phyloP scores from a whole-genome alignment of 1,284 basidiomycete species.

The Ustilago loliicola region DNA sequence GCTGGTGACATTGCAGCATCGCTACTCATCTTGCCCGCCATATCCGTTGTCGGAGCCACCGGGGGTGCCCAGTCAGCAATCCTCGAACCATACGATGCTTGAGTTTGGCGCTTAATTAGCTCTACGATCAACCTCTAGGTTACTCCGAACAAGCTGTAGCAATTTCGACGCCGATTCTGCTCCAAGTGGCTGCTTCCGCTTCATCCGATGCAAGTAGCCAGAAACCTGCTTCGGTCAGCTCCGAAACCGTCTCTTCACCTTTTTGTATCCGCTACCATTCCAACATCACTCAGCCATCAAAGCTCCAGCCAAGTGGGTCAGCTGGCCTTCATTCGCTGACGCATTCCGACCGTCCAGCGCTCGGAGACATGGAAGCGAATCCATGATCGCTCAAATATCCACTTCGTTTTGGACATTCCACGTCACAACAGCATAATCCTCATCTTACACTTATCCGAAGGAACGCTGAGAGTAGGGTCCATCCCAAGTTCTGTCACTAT shows the following conservation, averaged over 20 bases:
- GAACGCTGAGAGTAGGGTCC: too few relatives aligned
- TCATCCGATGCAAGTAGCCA: slow-evolving; percentile 14
- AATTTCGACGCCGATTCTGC: slow-evolving; percentile 6
- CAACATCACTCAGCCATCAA: background rate
- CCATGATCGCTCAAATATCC: slow-evolving; percentile 25
- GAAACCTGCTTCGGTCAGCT: slow-evolving; percentile 8
- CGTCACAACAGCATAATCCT: background rate
- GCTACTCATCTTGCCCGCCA: background rate
- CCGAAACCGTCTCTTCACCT: slow-evolving; percentile 13
- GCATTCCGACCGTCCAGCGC: background rate
- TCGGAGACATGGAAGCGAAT: slow-evolving; percentile 1
- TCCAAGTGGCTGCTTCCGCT: slow-evolving; percentile 13
- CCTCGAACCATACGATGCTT: background rate
- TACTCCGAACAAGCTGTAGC: background rate
- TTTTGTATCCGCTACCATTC: background rate
- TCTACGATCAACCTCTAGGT: background rate
- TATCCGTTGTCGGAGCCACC: background rate
- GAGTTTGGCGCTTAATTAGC: background rate
- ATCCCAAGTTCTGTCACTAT: background rate
- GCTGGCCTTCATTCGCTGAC: background rate
- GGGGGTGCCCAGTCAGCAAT: background rate
- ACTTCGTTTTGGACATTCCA: background rate
- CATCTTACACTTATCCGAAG: background rate
- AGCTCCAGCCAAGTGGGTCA: background rate
- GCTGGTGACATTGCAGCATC: background rate